Conservation (phyloP, 352 stramenopile species). For the Blastocystis sp. region DNA sequence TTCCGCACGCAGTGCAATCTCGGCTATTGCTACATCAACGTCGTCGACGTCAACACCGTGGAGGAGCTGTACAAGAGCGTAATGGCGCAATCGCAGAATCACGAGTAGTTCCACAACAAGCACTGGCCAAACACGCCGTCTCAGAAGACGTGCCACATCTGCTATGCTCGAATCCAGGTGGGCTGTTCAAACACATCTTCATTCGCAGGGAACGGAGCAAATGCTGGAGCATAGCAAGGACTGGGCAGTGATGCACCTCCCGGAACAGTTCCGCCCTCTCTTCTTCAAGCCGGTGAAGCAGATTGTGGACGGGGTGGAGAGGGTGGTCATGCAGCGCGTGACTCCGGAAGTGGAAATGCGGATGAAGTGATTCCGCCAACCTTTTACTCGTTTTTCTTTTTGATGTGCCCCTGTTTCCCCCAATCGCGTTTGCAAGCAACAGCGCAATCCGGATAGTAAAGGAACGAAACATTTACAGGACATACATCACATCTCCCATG, state of each 20-base stretch:
- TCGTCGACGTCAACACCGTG: conserved; percentile 82
- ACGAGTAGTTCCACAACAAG: conserved; percentile 70
- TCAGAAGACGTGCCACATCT: conserved; percentile 97
- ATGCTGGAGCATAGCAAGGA: conserved; percentile 49
- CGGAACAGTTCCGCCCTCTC: conserved; percentile 43
- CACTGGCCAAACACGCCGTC: conserved; percentile 96
- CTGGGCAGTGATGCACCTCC: conserved; percentile 63
- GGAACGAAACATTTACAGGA: not conserved
- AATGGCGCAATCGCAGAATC: not conserved
- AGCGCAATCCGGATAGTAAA: no score
- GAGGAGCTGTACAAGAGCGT: conserved; percentile 72
- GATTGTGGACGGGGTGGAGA: conserved; percentile 19
- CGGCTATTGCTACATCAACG: conserved; percentile 99
- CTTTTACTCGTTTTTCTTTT: no score
- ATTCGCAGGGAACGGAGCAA: not conserved
- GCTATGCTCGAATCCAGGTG: conserved; percentile 89
- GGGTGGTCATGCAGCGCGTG: conserved; percentile 31
- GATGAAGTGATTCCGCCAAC: conserved; percentile 27
- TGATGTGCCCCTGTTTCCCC: no score
- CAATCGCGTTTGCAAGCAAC: no score
- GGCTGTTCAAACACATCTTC: conserved; percentile 74
- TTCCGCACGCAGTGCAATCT: conserved; percentile 99
- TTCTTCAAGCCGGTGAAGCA: conserved; percentile 9
- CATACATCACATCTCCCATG: conserved; percentile 22
- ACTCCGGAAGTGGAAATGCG: conserved; percentile 46